phyloP scores from a whole-genome alignment of 2,329 filamentous ascomycete genomes.

The Elsinoe fawcettii region DNA sequence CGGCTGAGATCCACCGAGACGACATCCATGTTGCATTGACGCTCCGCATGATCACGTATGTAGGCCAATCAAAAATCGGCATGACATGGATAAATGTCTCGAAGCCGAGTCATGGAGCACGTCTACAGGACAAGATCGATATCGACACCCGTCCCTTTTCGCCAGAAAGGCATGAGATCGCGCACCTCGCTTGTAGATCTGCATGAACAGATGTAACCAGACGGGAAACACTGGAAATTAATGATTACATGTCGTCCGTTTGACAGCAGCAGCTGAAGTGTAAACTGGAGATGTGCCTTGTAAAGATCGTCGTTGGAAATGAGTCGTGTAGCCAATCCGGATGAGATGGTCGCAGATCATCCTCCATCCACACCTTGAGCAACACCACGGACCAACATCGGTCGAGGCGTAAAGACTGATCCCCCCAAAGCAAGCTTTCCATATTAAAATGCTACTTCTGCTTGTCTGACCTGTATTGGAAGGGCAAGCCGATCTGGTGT shows the following conservation, averaged over 20 bases:
- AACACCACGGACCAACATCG: neutral
- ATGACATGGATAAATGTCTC: slow-evolving; percentile 4
- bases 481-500: neutral
- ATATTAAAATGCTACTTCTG: slow-evolving; percentile 1
- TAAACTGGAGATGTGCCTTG: neutral
- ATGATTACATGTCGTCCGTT: neutral
- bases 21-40: slow-evolving; percentile 9
- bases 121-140: slow-evolving; percentile 5
- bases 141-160: neutral
- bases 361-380: neutral
- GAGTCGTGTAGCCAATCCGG: slow-evolving; percentile 10
- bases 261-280: neutral
- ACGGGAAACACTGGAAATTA: neutral
- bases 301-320: slow-evolving; percentile 3
- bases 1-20: neutral
- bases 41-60: neutral
- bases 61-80: neutral
- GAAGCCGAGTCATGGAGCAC: neutral
- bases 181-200: slow-evolving; percentile 1
- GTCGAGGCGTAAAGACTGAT: neutral
- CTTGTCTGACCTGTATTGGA: neutral
- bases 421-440: slow-evolving; percentile 10
- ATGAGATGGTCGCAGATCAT: slow-evolving; percentile 1
- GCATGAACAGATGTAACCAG: slow-evolving; percentile 3
- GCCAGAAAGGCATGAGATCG: neutral